Conservation (phyloP, 371 early-diverging fungal species). For the Mortierella sp. region DNA sequence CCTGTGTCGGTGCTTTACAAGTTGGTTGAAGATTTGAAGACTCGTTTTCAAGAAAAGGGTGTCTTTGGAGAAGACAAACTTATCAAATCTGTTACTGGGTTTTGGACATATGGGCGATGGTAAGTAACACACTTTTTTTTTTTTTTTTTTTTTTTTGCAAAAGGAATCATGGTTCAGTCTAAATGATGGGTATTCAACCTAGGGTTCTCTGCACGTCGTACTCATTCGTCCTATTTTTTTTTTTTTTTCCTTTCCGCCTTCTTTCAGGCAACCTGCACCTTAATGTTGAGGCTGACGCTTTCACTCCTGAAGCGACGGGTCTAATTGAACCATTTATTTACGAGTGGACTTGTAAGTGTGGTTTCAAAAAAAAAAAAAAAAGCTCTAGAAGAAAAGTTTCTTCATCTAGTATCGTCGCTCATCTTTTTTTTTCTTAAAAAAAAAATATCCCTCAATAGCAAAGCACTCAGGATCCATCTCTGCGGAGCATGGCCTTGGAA, state of each 20-base stretch:
- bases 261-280: slow-evolving; percentile 87
- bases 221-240: not conserved
- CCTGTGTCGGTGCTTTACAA: slow-evolving; percentile 89
- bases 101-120: slow-evolving; percentile 94
- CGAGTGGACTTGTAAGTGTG: slow-evolving; percentile 81
- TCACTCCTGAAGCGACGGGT: slow-evolving; percentile 64
- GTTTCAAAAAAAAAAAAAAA: too few species aligned
- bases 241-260: too few species aligned
- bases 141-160: too few species aligned
- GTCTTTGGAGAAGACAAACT: slow-evolving; percentile 65
- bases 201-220: too few species aligned
- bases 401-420: too few species aligned
- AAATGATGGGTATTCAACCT: too few species aligned
- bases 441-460: too few species aligned
- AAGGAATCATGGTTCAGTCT: too few species aligned
- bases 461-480: slow-evolving; percentile 62
- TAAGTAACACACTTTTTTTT: slow-evolving; percentile 9
- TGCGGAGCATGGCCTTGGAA: slow-evolving; percentile 77
- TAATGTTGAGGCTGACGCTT: slow-evolving; percentile 82
- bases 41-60: slow-evolving; percentile 67
- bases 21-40: slow-evolving; percentile 81
- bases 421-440: too few species aligned
- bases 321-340: slow-evolving; percentile 95
- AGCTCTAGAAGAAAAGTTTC: slow-evolving; percentile 4
- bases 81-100: slow-evolving; percentile 83